These are phyloP conservation scores for Themeda triandra DNA, from an alignment of 176 grass and related monocot genomes.

Conservation along the genomic window DNA sequence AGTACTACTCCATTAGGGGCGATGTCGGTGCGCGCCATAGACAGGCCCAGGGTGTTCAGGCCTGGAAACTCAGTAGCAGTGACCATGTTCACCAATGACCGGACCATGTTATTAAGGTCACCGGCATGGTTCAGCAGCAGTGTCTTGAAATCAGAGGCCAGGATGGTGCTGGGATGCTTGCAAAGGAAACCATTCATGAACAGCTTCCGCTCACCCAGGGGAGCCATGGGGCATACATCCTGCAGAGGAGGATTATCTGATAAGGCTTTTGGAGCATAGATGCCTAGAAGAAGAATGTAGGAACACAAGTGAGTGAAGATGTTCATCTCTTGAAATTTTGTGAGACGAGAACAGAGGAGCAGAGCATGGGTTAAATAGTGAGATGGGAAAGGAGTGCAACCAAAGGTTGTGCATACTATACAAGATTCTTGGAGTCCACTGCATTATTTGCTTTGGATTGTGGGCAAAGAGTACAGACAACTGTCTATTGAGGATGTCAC, in stretches of 20 bases:
- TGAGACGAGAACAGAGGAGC: not conserved
- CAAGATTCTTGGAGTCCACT: slow-evolving; percentile 50
- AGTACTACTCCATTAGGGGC: slow-evolving; percentile 26
- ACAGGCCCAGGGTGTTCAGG: slow-evolving; percentile 57
- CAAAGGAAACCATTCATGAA: slow-evolving; percentile 59
- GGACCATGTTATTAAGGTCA: slow-evolving; percentile 23
- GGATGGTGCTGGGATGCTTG: slow-evolving; percentile 42
- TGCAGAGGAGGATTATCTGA: slow-evolving; percentile 44
- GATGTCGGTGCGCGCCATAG: slow-evolving; percentile 38
- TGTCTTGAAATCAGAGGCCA: slow-evolving; percentile 59
- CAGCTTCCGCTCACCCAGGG: slow-evolving; percentile 27
- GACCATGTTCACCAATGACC: slow-evolving; percentile 45
- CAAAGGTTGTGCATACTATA: not conserved
- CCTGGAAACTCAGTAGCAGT: slow-evolving; percentile 52
- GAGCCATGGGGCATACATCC: slow-evolving; percentile 53
- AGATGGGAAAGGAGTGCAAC: slow-evolving; percentile 2
- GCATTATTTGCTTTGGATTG: slow-evolving; percentile 51
- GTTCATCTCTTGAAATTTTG: slow-evolving; percentile 35
- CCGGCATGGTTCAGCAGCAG: slow-evolving; percentile 43
- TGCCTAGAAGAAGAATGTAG: slow-evolving; percentile 11
- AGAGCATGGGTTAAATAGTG: slow-evolving; percentile 26
- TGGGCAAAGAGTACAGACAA: not conserved
- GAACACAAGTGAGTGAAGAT: not conserved
- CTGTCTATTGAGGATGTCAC: not conserved
- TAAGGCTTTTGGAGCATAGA: not conserved